A percentile compares a stretch with the other conserved stretches of the same genome.
Conservation (phyloP, 257 asterid genomes). For the Prunella vulgaris region DNA sequence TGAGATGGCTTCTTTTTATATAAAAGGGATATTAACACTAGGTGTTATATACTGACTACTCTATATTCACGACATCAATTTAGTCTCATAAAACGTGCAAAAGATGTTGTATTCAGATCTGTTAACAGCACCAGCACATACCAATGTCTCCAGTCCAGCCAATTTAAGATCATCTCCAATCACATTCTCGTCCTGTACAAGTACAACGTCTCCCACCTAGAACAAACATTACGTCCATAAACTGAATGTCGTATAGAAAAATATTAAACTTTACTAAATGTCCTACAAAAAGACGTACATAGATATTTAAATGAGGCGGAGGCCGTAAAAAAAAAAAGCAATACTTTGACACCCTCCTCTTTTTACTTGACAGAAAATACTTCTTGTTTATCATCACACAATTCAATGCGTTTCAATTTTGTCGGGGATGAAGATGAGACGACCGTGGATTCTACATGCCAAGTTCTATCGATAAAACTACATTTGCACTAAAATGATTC, state of each 20-base stretch:
- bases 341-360: not conserved
- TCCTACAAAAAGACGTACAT: not conserved
- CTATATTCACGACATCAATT: not conserved
- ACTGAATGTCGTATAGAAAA: not conserved
- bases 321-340: not conserved
- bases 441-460: not conserved
- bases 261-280: not conserved
- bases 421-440: not conserved
- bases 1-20: not conserved
- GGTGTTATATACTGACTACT: not conserved
- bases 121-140: constrained; percentile 25
- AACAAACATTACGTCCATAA: not conserved
- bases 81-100: not conserved
- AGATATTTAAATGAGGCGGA: not conserved
- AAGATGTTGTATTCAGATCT: not conserved
- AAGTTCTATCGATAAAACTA: not conserved
- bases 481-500: not conserved
- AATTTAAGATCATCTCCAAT: constrained; percentile 45
- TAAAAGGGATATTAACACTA: not conserved
- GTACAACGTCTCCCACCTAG: constrained; percentile 67
- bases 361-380: not conserved
- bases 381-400: not conserved
- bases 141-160: constrained; percentile 58
- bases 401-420: not conserved
- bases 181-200: constrained; percentile 49